Evolutionary conservation across 257 asterid genomes (phyloP), one percentile per base, ranked within the genome.

Genomic region (Craterostigma plantagineum): DNA sequence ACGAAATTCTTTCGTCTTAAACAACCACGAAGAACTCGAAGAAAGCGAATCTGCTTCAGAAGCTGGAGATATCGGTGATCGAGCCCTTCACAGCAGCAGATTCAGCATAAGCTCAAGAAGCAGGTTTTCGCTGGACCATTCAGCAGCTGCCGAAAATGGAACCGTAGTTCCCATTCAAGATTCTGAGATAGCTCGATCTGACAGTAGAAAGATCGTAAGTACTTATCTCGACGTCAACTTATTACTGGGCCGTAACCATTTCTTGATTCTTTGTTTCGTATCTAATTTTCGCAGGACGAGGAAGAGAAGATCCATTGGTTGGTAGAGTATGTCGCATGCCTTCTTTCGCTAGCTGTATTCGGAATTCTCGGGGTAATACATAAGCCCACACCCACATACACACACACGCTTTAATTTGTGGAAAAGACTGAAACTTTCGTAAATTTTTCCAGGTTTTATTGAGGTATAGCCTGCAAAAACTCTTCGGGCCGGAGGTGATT

Each of bases 21-120:
- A 56, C 4, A 14, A 48, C 14, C 74, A 78, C 18, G 78, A 57
- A 48, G 63, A 50, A 7, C 10, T 4, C 14, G 93, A 75, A n/a
- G n/a, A n/a, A 49, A 64, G 52, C 11, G 86, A 72, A 40, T 55
- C 69, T 1, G 91, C 72, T 12, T 87, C 98, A 0, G 95, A 79
- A 65, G 85, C 86, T 5, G 95, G 98, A 39, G 95, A 87, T 69
- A 82, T 82, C n/a, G 95, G 98, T 16, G 92, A 79, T 23, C 48
- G 95, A 30, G 85, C 80, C 3, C 72, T 81, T 54, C 67, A 61
- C 36, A 63, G 91, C 65, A 65, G 48, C 11, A 71, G 91, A 49
- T 57, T 14, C 51, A 62, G 77, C 43, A 51, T 46, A 40, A 71
- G 93, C 52, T 63, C 76, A 18, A 60, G 73, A 52, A 60, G 63